phyloP scores from a whole-genome alignment of 169 alveolate genomes.

The Plasmodium berghei region DNA sequence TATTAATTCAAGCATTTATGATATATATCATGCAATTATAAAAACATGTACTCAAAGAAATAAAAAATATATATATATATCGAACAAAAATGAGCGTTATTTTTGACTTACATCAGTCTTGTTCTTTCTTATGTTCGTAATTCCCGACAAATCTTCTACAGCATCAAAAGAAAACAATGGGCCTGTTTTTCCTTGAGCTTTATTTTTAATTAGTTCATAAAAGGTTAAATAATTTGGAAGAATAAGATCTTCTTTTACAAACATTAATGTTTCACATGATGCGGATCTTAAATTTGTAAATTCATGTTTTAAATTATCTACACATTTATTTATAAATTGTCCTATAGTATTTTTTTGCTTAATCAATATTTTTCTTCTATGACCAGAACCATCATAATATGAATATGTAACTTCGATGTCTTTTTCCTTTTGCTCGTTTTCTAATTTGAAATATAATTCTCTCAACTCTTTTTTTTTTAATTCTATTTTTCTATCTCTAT shows the following conservation, averaged over 20 bases:
- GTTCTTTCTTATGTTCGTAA: constrained; percentile 62
- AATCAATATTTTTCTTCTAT: constrained; percentile 72
- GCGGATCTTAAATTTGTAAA: constrained; percentile 75
- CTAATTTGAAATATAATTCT: constrained; percentile 72
- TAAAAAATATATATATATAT: no score
- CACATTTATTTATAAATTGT: constrained; percentile 78
- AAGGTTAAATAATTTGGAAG: constrained; percentile 77
- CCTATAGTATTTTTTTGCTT: constrained; percentile 76
- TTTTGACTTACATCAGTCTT: constrained; percentile 63
- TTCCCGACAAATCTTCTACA: constrained; percentile 64
- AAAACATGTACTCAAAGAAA: no score
- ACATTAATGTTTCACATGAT: constrained; percentile 74
- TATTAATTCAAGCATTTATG: no score
- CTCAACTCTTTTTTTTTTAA: constrained; percentile 65
- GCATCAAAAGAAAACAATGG: constrained; percentile 69
- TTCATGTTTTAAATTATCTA: constrained; percentile 68
- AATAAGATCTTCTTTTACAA: constrained; percentile 76
- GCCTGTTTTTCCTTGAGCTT: constrained; percentile 77
- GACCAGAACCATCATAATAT: constrained; percentile 75
- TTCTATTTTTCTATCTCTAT: constrained; percentile 73
- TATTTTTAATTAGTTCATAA: constrained; percentile 75
- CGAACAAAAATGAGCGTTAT: no score
- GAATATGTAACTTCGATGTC: constrained; percentile 71
- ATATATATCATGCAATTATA: no score
- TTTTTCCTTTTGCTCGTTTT: constrained; percentile 73